These are phyloP conservation scores for Euphorbia celastroides DNA, from an alignment of 441 rosid genomes.

Conservation along the genomic window DNA sequence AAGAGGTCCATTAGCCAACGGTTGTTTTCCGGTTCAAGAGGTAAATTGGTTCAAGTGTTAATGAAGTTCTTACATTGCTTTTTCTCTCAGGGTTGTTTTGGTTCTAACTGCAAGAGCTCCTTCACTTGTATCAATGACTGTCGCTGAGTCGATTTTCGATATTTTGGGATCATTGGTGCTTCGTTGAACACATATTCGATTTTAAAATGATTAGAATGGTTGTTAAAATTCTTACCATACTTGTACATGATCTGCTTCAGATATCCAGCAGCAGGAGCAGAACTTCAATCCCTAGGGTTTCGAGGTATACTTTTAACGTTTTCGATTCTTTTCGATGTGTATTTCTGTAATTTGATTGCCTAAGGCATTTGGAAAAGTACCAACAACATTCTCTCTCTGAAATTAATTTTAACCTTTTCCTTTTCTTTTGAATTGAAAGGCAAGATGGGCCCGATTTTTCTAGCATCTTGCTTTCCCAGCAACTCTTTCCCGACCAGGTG, in stretches of 20 bases:
- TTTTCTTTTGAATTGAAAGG: conserved; percentile 17
- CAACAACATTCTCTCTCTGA: background rate
- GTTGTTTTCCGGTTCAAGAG: conserved; percentile 27
- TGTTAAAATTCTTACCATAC: background rate
- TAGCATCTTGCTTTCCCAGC: conserved; percentile 16
- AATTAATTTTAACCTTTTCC: conserved; percentile 3
- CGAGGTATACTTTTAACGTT: conserved; percentile 4
- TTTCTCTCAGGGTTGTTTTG: conserved; percentile 8
- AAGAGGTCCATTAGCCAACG: conserved; percentile 4
- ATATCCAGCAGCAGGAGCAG: conserved; percentile 13
- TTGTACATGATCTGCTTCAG: background rate
- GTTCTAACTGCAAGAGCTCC: conserved; percentile 1
- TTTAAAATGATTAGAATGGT: background rate
- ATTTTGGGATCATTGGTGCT: background rate
- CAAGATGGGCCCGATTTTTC: conserved; percentile 12
- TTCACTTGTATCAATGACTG: background rate
- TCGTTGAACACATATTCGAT: background rate
- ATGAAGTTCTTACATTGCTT: conserved; percentile 21
- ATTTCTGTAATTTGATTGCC: background rate
- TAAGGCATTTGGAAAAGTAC: background rate
- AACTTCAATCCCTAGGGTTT: conserved; percentile 3
- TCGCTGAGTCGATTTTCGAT: conserved; percentile 1
- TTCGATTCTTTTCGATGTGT: background rate
- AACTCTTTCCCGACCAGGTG: conserved; percentile 20
- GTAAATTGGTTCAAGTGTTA: conserved; percentile 9